These are phyloP conservation scores for Linnemannia schmuckeri DNA, from an alignment of 192 early-diverging fungal genomes.

Conservation along the genomic window DNA sequence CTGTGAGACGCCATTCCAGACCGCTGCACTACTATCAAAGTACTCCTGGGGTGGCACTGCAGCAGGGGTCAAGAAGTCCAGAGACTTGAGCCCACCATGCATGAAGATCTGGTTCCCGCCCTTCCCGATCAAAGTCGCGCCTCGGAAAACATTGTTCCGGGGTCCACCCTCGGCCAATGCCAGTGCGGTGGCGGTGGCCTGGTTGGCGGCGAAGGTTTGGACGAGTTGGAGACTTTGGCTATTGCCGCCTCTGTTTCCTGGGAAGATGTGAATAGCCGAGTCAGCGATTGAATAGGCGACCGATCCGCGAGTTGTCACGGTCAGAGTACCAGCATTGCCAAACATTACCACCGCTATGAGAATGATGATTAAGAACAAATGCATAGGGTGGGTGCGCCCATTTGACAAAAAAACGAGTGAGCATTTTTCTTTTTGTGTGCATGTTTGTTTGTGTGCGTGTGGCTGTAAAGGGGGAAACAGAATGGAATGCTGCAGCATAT, in stretches of 20 bases:
- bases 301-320: conserved; percentile 32
- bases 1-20: conserved; percentile 31
- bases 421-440: conserved; percentile 1
- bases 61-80: background rate
- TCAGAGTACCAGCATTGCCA: conserved; percentile 31
- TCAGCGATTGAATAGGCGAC: conserved; percentile 23
- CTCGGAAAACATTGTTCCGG: conserved; percentile 43
- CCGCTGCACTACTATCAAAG: conserved; percentile 16
- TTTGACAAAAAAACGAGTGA: background rate
- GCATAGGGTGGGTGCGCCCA: background rate
- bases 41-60: background rate
- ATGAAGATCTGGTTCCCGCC: conserved; percentile 40
- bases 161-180: conserved; percentile 18
- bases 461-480: background rate
- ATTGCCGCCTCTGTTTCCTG: conserved; percentile 37
- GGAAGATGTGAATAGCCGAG: conserved; percentile 20
- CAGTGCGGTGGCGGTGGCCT: conserved; percentile 1
- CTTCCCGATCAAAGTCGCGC: conserved; percentile 25
- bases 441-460: background rate
- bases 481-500: background rate
- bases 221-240: conserved; percentile 15
- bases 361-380: background rate
- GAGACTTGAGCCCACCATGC: conserved; percentile 31
- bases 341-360: conserved; percentile 50
- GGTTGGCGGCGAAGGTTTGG: conserved; percentile 5